phyloP scores from a whole-genome alignment of 169 alveolate genomes.

The Amoebophrya sp. region DNA sequence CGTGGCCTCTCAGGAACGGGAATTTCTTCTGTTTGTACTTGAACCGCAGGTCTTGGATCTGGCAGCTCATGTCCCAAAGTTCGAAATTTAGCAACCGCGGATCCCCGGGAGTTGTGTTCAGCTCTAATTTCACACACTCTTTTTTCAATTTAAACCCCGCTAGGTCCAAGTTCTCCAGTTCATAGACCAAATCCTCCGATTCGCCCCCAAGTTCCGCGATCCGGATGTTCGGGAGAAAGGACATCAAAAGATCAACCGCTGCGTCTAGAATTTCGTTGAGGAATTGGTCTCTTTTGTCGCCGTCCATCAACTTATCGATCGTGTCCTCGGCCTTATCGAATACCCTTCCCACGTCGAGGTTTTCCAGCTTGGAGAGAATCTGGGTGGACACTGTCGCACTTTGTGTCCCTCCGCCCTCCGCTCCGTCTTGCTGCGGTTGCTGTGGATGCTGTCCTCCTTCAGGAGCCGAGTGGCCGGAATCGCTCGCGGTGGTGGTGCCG shows the following conservation, averaged over 20 bases:
- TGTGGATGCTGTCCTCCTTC: no score
- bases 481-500: neutral
- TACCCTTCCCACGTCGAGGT: neutral
- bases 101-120: neutral
- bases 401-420: neutral
- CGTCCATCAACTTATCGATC: neutral
- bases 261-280: neutral
- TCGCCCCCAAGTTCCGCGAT: conserved; percentile 2
- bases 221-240: neutral
- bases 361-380: neutral
- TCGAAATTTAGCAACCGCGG: neutral
- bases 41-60: neutral
- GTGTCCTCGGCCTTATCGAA: neutral
- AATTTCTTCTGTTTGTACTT: conserved; percentile 17
- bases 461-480: no score
- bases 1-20: neutral
- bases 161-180: neutral
- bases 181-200: neutral
- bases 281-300: neutral
- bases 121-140: neutral
- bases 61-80: neutral
- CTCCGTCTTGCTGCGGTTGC: neutral
- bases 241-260: neutral
- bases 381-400: neutral
- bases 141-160: neutral